A percentile compares a stretch with the other conserved stretches of the same genome.
phyloP scores from a whole-genome alignment of 495 filamentous ascomycete genomes.

The Parathielavia hyrcaniae region DNA sequence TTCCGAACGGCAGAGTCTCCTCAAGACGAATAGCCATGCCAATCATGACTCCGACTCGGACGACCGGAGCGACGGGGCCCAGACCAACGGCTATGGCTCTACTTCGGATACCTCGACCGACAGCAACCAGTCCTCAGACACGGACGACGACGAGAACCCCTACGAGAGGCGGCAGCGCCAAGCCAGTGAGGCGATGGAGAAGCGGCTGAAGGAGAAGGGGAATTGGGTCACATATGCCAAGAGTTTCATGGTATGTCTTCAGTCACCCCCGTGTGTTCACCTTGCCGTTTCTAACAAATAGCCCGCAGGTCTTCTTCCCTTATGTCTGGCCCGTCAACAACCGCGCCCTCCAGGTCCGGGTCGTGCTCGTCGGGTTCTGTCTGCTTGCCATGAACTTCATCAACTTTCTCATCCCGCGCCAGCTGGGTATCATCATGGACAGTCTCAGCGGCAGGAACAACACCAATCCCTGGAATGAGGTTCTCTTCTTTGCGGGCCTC shows the following conservation, averaged over 20 bases:
- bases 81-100: constrained; percentile 42
- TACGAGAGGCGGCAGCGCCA: constrained; percentile 47
- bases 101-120: constrained; percentile 37
- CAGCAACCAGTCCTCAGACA: constrained; percentile 27
- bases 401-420: constrained; percentile 59
- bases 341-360: constrained; percentile 49
- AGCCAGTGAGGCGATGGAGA: constrained; percentile 48
- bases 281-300: constrained; percentile 4
- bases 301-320: constrained; percentile 51
- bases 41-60: constrained; percentile 22
- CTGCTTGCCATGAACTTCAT: constrained; percentile 55
- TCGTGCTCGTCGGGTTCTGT: constrained; percentile 54
- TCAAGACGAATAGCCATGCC: constrained; percentile 31
- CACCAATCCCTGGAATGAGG: constrained; percentile 47
- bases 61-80: constrained; percentile 18
- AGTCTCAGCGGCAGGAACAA: constrained; percentile 40
- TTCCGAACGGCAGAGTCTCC: constrained; percentile 47
- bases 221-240: constrained; percentile 61
- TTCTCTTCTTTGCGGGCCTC: constrained; percentile 50
- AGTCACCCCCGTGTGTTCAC: no score
- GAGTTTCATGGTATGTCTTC: constrained; percentile 48
- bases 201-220: constrained; percentile 53
- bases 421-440: constrained; percentile 59
- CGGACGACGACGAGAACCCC: constrained; percentile 39
- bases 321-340: constrained; percentile 59